Percentiles rank a stretch among this genome's conserved stretches.
Evolutionary conservation across 345 rosid species (phyloP).

Genomic region (Balakata baccata): DNA sequence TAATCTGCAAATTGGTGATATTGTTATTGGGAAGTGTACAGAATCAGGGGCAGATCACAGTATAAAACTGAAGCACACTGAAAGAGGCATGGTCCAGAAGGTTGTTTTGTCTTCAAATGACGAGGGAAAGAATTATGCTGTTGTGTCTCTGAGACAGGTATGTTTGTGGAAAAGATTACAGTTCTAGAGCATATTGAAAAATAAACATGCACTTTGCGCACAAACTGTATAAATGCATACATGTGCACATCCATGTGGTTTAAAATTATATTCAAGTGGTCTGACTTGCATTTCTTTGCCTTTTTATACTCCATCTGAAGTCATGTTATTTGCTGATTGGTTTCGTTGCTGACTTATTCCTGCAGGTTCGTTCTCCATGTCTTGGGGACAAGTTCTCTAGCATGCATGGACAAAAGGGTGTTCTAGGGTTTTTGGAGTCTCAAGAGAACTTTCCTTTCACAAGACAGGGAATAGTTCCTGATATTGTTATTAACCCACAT

Average conservation of each 20-base stretch:
- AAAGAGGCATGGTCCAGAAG: conserved; percentile 86
- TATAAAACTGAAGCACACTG: conserved; percentile 82
- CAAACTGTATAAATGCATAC: neutral
- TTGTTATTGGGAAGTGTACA: conserved; percentile 76
- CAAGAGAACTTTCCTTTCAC: conserved; percentile 93
- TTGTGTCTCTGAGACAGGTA: conserved; percentile 86
- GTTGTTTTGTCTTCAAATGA: conserved; percentile 84
- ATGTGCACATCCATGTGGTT: neutral
- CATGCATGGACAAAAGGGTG: conserved; percentile 99
- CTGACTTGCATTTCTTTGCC: neutral
- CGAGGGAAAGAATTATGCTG: conserved; percentile 88
- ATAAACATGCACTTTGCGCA: too few species aligned
- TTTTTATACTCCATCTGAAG: neutral
- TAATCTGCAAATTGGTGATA: conserved; percentile 75
- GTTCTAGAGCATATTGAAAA: neutral
- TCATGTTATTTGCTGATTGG: neutral
- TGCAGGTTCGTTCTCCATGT: conserved; percentile 77
- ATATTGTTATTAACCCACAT: conserved; percentile 81
- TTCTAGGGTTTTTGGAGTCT: conserved; percentile 80
- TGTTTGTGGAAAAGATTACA: neutral
- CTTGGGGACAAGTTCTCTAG: conserved; percentile 96
- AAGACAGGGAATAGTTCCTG: conserved; percentile 85
- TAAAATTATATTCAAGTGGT: neutral
- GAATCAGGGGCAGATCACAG: conserved; percentile 83
- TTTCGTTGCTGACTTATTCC: neutral